Evolutionary conservation across 352 stramenopile genomes (phyloP), one percentile per base, ranked within the genome.

Genomic region (Globisporangium okanoganense): DNA sequence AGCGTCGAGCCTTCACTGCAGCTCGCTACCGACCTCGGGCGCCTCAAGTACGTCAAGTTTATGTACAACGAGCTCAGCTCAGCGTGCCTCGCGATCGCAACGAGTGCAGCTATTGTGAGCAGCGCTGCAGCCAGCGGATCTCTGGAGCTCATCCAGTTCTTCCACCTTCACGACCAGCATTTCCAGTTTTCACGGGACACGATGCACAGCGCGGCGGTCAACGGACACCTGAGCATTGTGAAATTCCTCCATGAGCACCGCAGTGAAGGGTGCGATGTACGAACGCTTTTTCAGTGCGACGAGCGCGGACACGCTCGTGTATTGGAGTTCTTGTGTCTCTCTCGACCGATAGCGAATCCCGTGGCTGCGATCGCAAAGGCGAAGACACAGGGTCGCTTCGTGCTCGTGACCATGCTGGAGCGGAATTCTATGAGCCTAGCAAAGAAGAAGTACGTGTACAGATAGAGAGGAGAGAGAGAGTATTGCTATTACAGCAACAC

Each of bases 211-310:
- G 58, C 47, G 6, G 52, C 52, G 2, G 18, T 65, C 5, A 36
- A 24, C 13, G 40, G 41, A 18, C 48, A 59, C 13, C 14, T 65
- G 1, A 5, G 47, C 1, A 33, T 55, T 20, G 59, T 58, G 4
- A 35, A 49, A 27, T 65, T 65, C 27, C 49, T 65, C 13, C 59
- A 65, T 7, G 12, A 36, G 14, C 18, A 65, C 24, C n/a, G 50
- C 4, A 60, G 2, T 3, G 59, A 65, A 9, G 59, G 59, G 12
- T 65, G 43, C 18, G 14, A n/a, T 2, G 43, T 65, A 18, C 2
- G 35, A 41, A 61, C 43, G 18, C 12, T 61, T 9, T 52, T 60
- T 20, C 25, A 43, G 3, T 50, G 40, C 41, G 40, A 60, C 24
- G 9, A 43, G 38, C 18, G 14, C 18, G 16, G 20, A 13, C 10